Percentiles rank a stretch among this genome's conserved stretches.
These are phyloP conservation scores for Aspergillus clavatus DNA, from an alignment of 2,329 filamentous ascomycete species.

Conservation along the genomic window DNA sequence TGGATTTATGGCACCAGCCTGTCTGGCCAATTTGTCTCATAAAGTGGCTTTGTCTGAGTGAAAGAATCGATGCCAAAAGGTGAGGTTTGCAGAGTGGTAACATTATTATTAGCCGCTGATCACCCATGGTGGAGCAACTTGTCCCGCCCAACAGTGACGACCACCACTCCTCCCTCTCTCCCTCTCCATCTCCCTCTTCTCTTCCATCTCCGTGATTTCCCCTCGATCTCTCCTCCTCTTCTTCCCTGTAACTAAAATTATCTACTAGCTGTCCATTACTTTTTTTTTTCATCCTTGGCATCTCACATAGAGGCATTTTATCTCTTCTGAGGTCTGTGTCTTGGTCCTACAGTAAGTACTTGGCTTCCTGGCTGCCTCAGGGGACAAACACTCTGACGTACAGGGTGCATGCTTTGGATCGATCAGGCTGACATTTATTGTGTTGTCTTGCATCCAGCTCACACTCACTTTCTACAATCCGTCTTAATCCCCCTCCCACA, in stretches of 20 bases:
- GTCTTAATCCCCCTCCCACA: not conserved
- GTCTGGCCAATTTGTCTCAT: too few species aligned
- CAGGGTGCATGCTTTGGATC: not conserved
- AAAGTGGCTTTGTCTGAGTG: too few species aligned
- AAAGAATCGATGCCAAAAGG: too few species aligned
- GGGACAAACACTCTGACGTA: not conserved
- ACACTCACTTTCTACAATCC: not conserved
- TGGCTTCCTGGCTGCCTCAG: conserved; percentile 7
- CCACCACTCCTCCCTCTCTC: conserved; percentile 12
- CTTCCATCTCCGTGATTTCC: not conserved
- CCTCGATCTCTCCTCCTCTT: not conserved
- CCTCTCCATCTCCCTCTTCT: not conserved
- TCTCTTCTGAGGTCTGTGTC: not conserved
- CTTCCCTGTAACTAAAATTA: too few species aligned
- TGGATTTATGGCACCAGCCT: too few species aligned
- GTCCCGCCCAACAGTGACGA: conserved; percentile 30
- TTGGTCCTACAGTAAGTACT: not conserved
- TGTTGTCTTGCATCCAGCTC: conserved; percentile 6
- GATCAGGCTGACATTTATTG: conserved; percentile 1
- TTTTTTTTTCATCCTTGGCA: not conserved
- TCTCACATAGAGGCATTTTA: not conserved
- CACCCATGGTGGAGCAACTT: conserved; percentile 29
- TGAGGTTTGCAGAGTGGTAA: conserved; percentile 13
- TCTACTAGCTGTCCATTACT: too few species aligned
- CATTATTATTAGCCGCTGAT: conserved; percentile 32